Base-by-base conservation (phyloP, 2,329 filamentous ascomycete species). In the Mycosphaerella arachidis region DNA sequence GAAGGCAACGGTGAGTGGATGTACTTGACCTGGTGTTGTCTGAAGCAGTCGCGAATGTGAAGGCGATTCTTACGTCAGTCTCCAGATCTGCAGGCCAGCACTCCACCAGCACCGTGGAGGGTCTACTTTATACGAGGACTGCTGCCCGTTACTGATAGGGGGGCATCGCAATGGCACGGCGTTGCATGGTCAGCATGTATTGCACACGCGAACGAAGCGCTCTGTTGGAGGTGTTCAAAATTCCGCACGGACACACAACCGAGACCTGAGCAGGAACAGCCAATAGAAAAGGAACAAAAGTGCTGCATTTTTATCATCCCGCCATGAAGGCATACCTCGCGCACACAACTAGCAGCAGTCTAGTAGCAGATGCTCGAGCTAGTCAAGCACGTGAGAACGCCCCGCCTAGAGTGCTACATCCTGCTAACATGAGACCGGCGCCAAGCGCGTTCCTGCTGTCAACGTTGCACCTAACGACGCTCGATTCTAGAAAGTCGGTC, bases 331-430 rank as follows among this genome's bases (percentile, higher is more conserved):
- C 63, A 61, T 63, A 63, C 62, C 63, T 64, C 63, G 59, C 62
- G 61, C 57, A 57, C 58, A 53, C 45, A 65, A 57, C 60, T 56
- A 66, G 58, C 65, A 63, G 64, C 63, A 61, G 63, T 64, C 65
- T 65, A 64, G 56, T 65, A 64, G 65, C 63, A 67, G 64, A 64
- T 67, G 65, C 63, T 64, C 50, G 53, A 61, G 56, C 65, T 64
- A 63, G 60, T 65, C 62, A 65, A 66, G 65, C 62, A 64, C 3
- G 16, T 61, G 33, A 61, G 40, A 60, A 59, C 62, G 64, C 64
- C 60, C 24, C 58, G 59, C 60, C 64, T 55, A 63, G 58, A 60
- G 64, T 61, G 57, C 58, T 53, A 60, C 62, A 60, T 63, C 60
- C 56, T 57, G 64, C 62, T 35, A 58, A 56, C 57, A 33, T 55